Base-by-base conservation (phyloP, 805 yeast species). In the Maudiozyma bulderi region DNA sequence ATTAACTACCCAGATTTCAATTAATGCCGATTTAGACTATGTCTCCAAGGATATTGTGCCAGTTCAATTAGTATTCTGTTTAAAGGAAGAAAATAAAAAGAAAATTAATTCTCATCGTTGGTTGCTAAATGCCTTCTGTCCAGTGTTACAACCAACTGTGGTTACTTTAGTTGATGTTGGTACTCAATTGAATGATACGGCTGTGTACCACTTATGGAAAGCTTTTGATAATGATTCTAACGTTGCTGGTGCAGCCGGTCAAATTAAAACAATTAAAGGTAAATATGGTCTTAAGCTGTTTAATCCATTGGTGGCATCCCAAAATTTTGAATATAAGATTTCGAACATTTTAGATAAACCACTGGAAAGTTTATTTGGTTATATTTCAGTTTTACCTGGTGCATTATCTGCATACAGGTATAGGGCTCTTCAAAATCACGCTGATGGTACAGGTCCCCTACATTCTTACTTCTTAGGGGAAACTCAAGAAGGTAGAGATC, bases 221-320 rank as follows among this genome's bases (percentile, higher is more conserved):
- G 95, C 96, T 0, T 93, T 93, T 66, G 99, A 93, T 66, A 77
- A 81, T 57, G 97, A 93, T 63, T 89, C 97, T 1, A 90, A 91
- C 59, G 96, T 93, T 47, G 99, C 96, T 0, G 99, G 99, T 54
- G 99, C 96, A 1, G 97, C 98, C 11, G 99, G 99, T 53, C 98
- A 93, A 66, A 90, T 93, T 62, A 85, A 85, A 53, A 88, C 98
- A 0, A 84, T 91, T 86, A 89, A 88, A 59, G 99, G 99, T 42
- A 85, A 81, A 58, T 84, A 81, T 31, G 88, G 97, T 78, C 59
- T 70, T 28, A 87, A 90, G 54, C 71, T 93, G 52, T 65, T 86
- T 26, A 91, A 91, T 65, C 98, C 98, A 9, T 71, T 91, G 41
- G 96, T 91, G 44, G 97, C 97, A 0, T 87, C 96, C 0, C 98